A percentile compares a stretch with the other conserved stretches of the same genome.
These are phyloP conservation scores for Aspergillus cavernicola DNA, from an alignment of 495 filamentous ascomycete species.

Conservation along the genomic window DNA sequence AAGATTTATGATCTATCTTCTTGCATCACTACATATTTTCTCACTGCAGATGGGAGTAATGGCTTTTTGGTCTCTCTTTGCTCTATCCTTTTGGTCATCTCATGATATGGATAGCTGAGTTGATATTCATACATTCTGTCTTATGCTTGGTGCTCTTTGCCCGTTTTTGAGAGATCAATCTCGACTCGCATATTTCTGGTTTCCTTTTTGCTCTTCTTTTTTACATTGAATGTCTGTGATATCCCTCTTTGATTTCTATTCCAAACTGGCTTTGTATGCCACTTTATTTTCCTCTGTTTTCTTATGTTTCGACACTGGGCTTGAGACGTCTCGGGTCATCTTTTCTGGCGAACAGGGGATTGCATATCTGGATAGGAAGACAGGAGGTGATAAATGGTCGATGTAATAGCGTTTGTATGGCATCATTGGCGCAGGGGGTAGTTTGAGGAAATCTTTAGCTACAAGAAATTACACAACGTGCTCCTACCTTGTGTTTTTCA, in stretches of 20 bases:
- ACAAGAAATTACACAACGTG: slow-evolving; percentile 10
- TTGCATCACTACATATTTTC: slow-evolving; percentile 2
- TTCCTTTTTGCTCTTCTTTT: neutral
- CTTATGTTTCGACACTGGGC: slow-evolving; percentile 1
- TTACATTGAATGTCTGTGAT: slow-evolving; percentile 7
- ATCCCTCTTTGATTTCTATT: slow-evolving; percentile 4
- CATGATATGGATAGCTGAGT: neutral
- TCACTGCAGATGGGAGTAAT: slow-evolving; percentile 1
- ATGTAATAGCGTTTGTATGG: slow-evolving; percentile 18
- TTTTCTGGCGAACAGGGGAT: slow-evolving; percentile 8
- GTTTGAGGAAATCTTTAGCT: slow-evolving; percentile 9
- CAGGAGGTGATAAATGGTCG: slow-evolving; percentile 2
- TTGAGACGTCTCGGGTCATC: neutral
- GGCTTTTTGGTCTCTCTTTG: slow-evolving; percentile 6
- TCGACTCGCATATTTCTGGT: neutral
- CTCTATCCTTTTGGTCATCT: neutral
- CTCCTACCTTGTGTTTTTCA: no score
- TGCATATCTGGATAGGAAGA: slow-evolving; percentile 11
- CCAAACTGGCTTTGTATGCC: neutral
- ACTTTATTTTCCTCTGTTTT: slow-evolving; percentile 7
- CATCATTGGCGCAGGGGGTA: slow-evolving; percentile 21
- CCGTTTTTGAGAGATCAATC: neutral
- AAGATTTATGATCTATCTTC: slow-evolving; percentile 14
- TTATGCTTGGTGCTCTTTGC: neutral
- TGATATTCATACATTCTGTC: slow-evolving; percentile 2